A percentile compares a stretch with the other conserved stretches of the same genome.
Conservation (phyloP, 768 basidiomycete genomes). For the Tulasnella sp. region DNA sequence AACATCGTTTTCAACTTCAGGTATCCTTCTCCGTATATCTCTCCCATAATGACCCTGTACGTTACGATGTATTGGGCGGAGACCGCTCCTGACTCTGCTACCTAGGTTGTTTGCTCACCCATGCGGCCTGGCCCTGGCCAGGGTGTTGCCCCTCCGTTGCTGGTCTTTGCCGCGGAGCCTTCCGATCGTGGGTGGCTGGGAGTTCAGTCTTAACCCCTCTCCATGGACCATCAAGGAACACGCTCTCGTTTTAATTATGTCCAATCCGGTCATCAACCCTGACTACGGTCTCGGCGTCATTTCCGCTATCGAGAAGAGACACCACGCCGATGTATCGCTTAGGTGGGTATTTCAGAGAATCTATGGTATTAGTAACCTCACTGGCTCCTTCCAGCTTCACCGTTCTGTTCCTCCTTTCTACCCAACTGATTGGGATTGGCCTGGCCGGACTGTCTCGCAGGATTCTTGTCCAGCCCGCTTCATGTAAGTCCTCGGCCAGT, state of each 20-base stretch:
- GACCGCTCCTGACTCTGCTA: background rate
- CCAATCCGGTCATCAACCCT: slow-evolving; percentile 46
- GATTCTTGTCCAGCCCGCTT: slow-evolving; percentile 94
- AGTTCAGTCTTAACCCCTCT: slow-evolving; percentile 72
- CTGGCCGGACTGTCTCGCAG: slow-evolving; percentile 84
- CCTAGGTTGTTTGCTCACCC: slow-evolving; percentile 35
- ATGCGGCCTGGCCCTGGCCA: slow-evolving; percentile 42
- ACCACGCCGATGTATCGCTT: slow-evolving; percentile 59
- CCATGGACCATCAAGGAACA: slow-evolving; percentile 99
- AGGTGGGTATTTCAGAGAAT: slow-evolving; percentile 45
- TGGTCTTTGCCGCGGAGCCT: slow-evolving; percentile 85
- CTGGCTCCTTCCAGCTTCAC: slow-evolving; percentile 29
- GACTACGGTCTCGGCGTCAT: slow-evolving; percentile 78
- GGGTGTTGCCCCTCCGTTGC: slow-evolving; percentile 56
- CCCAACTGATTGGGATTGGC: slow-evolving; percentile 90
- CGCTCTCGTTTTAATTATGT: slow-evolving; percentile 87
- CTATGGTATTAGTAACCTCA: too few relatives aligned
- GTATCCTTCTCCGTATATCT: slow-evolving; percentile 75
- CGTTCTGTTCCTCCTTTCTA: slow-evolving; percentile 81
- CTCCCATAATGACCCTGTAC: slow-evolving; percentile 71
- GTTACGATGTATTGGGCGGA: slow-evolving; percentile 27
- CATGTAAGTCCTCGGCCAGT: slow-evolving; percentile 34
- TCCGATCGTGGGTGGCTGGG: slow-evolving; percentile 51
- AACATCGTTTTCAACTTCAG: slow-evolving; percentile 97
- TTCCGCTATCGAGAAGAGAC: slow-evolving; percentile 75